Evolutionary conservation across 768 basidiomycete genomes (phyloP).

Genomic region (Postia placenta): DNA sequence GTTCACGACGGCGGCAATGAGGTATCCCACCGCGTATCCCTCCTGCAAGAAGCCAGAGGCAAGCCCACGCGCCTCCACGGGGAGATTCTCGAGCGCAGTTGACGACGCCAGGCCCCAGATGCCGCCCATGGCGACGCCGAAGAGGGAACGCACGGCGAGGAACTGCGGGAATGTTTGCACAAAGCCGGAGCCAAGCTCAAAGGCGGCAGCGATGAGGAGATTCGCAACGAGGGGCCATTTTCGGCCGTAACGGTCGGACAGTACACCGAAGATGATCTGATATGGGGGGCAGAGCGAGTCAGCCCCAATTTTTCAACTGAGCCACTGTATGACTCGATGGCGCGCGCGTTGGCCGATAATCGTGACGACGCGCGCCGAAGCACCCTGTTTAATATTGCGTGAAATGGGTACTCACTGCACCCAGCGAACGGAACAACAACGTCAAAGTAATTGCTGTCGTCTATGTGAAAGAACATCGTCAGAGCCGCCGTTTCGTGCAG

Average conservation of each 20-base stretch:
- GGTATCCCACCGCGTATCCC: constrained; percentile 84
- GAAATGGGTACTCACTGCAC: constrained; percentile 41
- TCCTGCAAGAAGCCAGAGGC: constrained; percentile 83
- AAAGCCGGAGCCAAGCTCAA: constrained; percentile 81
- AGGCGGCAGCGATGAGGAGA: constrained; percentile 58
- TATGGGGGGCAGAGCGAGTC: not conserved
- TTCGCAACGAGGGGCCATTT: constrained; percentile 90
- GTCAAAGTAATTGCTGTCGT: constrained; percentile 89
- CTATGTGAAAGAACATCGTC: too few species aligned
- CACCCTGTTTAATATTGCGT: not conserved
- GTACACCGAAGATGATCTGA: constrained; percentile 66
- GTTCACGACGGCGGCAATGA: constrained; percentile 81
- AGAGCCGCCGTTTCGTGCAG: too few species aligned
- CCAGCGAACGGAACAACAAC: constrained; percentile 81
- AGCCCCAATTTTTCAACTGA: not conserved
- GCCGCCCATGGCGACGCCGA: constrained; percentile 86
- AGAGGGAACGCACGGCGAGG: constrained; percentile 75
- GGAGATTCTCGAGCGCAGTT: constrained; percentile 85
- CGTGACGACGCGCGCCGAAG: not conserved
- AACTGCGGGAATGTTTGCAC: constrained; percentile 72
- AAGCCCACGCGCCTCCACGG: constrained; percentile 80
- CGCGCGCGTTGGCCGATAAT: not conserved
- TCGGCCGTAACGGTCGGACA: constrained; percentile 86
- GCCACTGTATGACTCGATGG: not conserved
- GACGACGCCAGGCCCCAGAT: constrained; percentile 83